Conservation (phyloP, 1,284 basidiomycete genomes). For the Ceratobasidium sp. region DNA sequence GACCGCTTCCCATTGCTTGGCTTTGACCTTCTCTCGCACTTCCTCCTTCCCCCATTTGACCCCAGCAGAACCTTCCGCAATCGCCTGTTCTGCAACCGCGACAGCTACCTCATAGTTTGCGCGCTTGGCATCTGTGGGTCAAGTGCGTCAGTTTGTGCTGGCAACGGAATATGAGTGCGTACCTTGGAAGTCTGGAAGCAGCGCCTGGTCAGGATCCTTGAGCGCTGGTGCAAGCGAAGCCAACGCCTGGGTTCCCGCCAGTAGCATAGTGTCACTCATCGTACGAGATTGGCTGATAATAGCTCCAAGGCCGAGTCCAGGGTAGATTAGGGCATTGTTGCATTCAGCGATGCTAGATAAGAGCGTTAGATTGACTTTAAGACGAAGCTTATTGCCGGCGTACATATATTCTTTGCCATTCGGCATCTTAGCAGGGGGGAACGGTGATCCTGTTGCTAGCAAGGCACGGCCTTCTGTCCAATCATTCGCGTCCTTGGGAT, state of each 20-base stretch:
- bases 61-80: slow-evolving; percentile 75
- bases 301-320: slow-evolving; percentile 80
- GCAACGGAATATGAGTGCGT: slow-evolving; percentile 6
- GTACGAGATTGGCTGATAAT: slow-evolving; percentile 73
- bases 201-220: slow-evolving; percentile 69
- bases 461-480: slow-evolving; percentile 85
- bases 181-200: slow-evolving; percentile 61
- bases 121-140: slow-evolving; percentile 67
- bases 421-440: slow-evolving; percentile 78
- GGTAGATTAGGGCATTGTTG: slow-evolving; percentile 86
- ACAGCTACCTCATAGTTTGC: slow-evolving; percentile 84
- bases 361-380: not conserved
- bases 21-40: slow-evolving; percentile 66
- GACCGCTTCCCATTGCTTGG: slow-evolving; percentile 70
- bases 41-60: slow-evolving; percentile 68
- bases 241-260: slow-evolving; percentile 76
- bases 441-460: slow-evolving; percentile 86
- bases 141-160: slow-evolving; percentile 59
- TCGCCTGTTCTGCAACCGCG: slow-evolving; percentile 81
- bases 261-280: slow-evolving; percentile 82
- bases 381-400: slow-evolving; percentile 51
- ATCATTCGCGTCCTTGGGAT: slow-evolving; percentile 76
- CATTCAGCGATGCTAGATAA: slow-evolving; percentile 73
- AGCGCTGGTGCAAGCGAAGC: slow-evolving; percentile 83
- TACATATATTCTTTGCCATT: slow-evolving; percentile 74